Evolutionary conservation across 306 rosid species (phyloP), one percentile per base, ranked within the genome.

Genomic region (Medicago ruthenica): DNA sequence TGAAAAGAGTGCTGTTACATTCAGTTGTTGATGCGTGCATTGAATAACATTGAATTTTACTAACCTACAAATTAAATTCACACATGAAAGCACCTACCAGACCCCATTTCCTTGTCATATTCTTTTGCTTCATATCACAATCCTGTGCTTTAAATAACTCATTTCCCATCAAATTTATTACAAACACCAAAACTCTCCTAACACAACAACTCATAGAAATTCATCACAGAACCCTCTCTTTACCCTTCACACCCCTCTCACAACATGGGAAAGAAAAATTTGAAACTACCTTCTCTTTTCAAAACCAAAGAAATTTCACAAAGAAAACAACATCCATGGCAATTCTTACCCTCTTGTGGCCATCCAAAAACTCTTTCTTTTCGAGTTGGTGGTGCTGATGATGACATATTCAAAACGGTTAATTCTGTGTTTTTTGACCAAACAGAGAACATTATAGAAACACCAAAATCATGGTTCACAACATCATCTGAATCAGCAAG

Each of bases 401-500:
- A 83, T 10, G 88, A 86, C 22, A 80, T 89, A 10, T 82, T 82
- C 88, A 85, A 78, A 63, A 87, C 97, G 0, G 88, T 93, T 0
- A 89, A 91, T 84, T 88, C 98, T 0, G 86, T 85, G 5, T 89
- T 83, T 75, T 86, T 88, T 5, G 90, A 90, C 65, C 82, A 83
- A 0, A 4, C 50, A 2, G 82, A 71, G 12, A 76, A 16, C 34
- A 14, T 11, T 5, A 17, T 76, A 2, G 89, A 92, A 31, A 86
- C 95, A 1, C 92, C 91, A 0, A 91, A 89, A 8, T 88, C 98
- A 1, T 91, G 88, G 80, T 88, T 91, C 83, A 79, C 89, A 13
- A 85, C 83, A 72, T 88, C 97, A 1, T 83, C 88, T 0, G 94
- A 90, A 15, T 89, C 90, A 0, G 86, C 84, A 5, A 88, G 96